Percentiles rank a stretch among this genome's conserved stretches.
phyloP scores from a whole-genome alignment of 2,329 filamentous ascomycete genomes.

The Ophiognomonia clavigignenti-juglandacearum region DNA sequence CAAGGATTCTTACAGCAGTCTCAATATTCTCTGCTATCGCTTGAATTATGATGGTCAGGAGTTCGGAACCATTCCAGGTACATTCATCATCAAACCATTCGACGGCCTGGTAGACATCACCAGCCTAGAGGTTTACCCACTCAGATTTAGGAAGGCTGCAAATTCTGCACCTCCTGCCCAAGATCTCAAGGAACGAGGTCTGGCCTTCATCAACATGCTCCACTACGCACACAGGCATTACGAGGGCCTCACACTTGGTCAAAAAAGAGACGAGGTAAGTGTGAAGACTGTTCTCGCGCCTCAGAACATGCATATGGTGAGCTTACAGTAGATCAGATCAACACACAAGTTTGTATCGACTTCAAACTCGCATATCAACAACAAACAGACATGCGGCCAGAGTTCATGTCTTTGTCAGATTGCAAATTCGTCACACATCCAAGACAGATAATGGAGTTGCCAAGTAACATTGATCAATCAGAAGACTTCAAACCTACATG shows the following conservation, averaged over 20 bases:
- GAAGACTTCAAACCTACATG: not conserved
- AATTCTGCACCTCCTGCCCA: not conserved
- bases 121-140: constrained; percentile 22
- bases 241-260: constrained; percentile 21
- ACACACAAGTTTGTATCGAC: constrained; percentile 26
- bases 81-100: constrained; percentile 23
- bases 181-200: constrained; percentile 13
- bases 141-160: constrained; percentile 11
- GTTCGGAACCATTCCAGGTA: not conserved
- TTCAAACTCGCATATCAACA: constrained; percentile 22
- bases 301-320: not conserved
- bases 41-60: not conserved
- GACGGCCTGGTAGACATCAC: constrained; percentile 22
- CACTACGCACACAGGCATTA: constrained; percentile 24
- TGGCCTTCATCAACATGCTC: constrained; percentile 20
- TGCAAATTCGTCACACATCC: not conserved
- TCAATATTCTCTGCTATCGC: not conserved
- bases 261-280: constrained; percentile 20
- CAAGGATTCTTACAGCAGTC: not conserved
- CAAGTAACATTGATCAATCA: not conserved
- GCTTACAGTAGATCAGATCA: constrained; percentile 18
- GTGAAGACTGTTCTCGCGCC: not conserved
- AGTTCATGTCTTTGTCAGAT: not conserved
- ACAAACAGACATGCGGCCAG: not conserved
- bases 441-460: not conserved